Evolutionary conservation across 352 stramenopile genomes (phyloP), one percentile per base, ranked within the genome.

Genomic region (Plasmopara muralis): DNA sequence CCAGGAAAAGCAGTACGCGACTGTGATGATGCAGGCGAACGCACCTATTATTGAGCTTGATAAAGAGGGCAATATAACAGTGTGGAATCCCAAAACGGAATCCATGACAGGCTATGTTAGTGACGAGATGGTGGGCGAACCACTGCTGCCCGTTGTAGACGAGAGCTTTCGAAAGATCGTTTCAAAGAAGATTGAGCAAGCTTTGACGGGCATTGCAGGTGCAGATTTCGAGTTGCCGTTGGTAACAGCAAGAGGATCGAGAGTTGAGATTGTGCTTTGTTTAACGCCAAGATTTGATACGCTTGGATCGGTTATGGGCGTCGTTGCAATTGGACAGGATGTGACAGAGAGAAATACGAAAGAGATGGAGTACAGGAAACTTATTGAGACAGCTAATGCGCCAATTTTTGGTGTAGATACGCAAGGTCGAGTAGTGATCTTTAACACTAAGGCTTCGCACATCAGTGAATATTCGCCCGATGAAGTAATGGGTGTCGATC

Each of bases 301-400:
- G 2, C 30, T 66, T 1, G 70, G 72, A 8, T 50, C 62, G 0
- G 72, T 83, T 1, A 59, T 75, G 35, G 73, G 72, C 0, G 64
- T 83, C 3, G 72, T 86, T n/a, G 72, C 70, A 12, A 86, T 86
- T 9, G 75, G 75, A 15, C 75, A 85, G 30, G 72, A 83, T 44
- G 68, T 87, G 25, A 85, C 74, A 14, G 72, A 84, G 44, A 65
- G 70, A 25, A 85, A 84, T 48, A 78, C 77, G 10, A 83, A 87
- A 60, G 75, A 87, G 55, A 77, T 78, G 64, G 77, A 85, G 63
- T 85, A 85, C 60, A 62, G 58, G 4, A 81, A 83, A 25, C 63
- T 96, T 10, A 93, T 96, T 43, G 87, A 96, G 40, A 95, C 75
- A n/a, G 85, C 87, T 0, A 95, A 96, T 56, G 79, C 83, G n/a